Percentiles rank a stretch among this genome's conserved stretches.
Evolutionary conservation across 345 rosid species (phyloP).

Genomic region (Populus nigra): DNA sequence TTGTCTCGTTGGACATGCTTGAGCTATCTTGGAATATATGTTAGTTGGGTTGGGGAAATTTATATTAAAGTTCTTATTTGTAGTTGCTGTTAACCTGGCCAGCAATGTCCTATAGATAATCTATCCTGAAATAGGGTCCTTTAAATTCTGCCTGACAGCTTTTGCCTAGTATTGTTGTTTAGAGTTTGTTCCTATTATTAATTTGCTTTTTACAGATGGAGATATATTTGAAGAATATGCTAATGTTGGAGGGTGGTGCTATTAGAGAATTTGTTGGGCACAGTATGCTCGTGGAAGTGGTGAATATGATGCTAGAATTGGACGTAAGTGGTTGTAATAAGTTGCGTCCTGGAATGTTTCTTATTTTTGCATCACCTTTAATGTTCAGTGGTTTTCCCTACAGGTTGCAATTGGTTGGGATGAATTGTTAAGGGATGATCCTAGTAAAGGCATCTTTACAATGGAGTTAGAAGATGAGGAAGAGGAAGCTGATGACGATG

Average conservation of each 20-base stretch:
- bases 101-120: not conserved
- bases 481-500: constrained; percentile 36
- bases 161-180: not conserved
- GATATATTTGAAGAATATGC: constrained; percentile 72
- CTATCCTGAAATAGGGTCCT: not conserved
- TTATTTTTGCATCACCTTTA: constrained; percentile 6
- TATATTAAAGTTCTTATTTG: not conserved
- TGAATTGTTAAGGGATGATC: constrained; percentile 61
- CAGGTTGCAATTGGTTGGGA: constrained; percentile 86
- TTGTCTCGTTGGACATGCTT: not conserved
- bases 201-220: constrained; percentile 4
- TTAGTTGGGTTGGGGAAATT: not conserved
- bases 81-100: not conserved
- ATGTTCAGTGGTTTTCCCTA: constrained; percentile 5
- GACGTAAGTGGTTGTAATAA: constrained; percentile 62
- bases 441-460: constrained; percentile 70
- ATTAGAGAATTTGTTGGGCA: constrained; percentile 69
- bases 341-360: not conserved
- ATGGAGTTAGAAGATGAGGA: constrained; percentile 72
- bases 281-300: constrained; percentile 61
- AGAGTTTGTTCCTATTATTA: not conserved
- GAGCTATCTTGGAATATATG: not conserved
- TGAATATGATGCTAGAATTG: constrained; percentile 76
- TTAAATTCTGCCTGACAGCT: not conserved
- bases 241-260: constrained; percentile 67